These are phyloP conservation scores for Pseudocercospora vitis DNA, from an alignment of 2,329 filamentous ascomycete species.

Conservation along the genomic window DNA sequence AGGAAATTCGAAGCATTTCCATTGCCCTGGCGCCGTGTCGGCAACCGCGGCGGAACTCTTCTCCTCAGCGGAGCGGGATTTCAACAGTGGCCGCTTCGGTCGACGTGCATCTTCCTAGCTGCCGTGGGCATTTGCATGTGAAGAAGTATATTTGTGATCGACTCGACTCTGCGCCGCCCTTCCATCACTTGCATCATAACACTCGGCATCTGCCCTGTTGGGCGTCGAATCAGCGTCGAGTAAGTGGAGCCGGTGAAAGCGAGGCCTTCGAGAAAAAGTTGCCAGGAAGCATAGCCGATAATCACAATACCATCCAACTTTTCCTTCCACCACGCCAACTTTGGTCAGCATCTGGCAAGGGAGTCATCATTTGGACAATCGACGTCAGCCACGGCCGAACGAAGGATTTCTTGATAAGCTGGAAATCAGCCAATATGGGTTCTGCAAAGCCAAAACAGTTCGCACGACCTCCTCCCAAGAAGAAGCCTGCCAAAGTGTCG, in stretches of 20 bases:
- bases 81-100: not conserved
- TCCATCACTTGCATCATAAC: not conserved
- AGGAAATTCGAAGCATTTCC: conserved; percentile 5
- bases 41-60: not conserved
- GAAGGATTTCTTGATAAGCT: not conserved
- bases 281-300: no score
- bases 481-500: conserved; percentile 42
- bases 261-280: not conserved
- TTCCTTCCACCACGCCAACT: not conserved
- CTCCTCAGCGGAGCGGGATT: not conserved
- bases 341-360: not conserved
- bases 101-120: not conserved
- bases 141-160: no score
- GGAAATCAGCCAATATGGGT: conserved; percentile 25
- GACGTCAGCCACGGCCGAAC: not conserved
- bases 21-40: no score
- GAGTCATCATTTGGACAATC: not conserved
- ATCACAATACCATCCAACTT: no score
- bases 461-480: conserved; percentile 33
- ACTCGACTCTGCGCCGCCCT: no score
- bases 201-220: not conserved
- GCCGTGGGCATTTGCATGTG: no score
- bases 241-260: no score
- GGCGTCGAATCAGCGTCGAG: not conserved
- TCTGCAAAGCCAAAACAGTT: conserved; percentile 34